Evolutionary conservation across 1,284 basidiomycete species (phyloP), one percentile per base, ranked within the genome.

Genomic region (Kwoniella shivajii): DNA sequence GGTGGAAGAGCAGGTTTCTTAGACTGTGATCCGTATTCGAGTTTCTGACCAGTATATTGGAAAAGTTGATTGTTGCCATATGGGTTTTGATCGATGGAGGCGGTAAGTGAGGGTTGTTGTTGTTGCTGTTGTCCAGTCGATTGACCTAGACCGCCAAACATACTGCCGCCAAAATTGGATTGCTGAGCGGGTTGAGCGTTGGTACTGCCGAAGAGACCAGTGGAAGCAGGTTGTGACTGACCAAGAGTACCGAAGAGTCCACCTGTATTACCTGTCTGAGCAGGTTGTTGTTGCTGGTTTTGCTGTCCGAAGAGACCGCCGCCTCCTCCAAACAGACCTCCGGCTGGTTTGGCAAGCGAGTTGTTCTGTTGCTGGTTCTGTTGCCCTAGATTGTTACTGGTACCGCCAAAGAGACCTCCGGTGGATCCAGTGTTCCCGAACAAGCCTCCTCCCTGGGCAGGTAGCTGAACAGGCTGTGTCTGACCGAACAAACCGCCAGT

Each of bases 71-170:
- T 92, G 57, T 86, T 84, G 39, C 89, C 89, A 72, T 98, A 93
- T 0, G 95, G 93, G 67, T 84, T 83, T 72, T 92, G 87, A 45
- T 89, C 88, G 69, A 98, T 90, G 10, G 91, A 92, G 0, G 91
- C 89, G 13, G 86, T 89, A 53, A 94, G 80, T 0, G 82, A 79
- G 13, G 84, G 66, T 37, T 76, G 75, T 61, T 78, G 75, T 42
- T 70, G 67, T 47, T 76, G 69, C 29, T 64, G 66, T 47, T 65
- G 68, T n/a, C 24, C 34, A 6, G 61, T 66, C 3, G 71, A 71
- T 59, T 74, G 72, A 56, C 73, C 75, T 44, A 74, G 60, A 60
- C 68, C 68, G 60, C 63, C 56, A 41, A 68, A 69, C 34, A 68
- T 56, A 47, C 64, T 62, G 16, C 64, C 64, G 9, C 64, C 70